phyloP scores from a whole-genome alignment of 164 flowering plant genomes.

The Stephania cephalantha region DNA sequence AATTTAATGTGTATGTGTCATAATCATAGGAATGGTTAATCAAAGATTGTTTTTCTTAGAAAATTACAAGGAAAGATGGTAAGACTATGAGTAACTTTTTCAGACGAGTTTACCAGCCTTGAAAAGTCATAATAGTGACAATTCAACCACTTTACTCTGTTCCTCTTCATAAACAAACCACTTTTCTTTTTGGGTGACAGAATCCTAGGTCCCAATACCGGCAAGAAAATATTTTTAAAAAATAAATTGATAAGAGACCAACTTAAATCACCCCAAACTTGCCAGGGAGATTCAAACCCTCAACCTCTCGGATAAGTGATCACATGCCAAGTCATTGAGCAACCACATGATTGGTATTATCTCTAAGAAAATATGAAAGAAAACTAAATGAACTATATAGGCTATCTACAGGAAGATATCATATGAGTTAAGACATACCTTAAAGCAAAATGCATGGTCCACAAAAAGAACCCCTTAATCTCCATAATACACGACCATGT shows the following conservation, averaged over 20 bases:
- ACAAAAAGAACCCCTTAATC: conserved; percentile 31
- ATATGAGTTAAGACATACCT: conserved; percentile 30
- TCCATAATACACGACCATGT: conserved; percentile 60
- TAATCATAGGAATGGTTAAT: background rate
- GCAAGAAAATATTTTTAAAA: background rate
- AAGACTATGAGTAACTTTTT: background rate
- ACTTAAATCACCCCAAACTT: too few relatives aligned
- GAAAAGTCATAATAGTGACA: background rate
- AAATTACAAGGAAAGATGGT: background rate
- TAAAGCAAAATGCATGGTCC: conserved; percentile 42
- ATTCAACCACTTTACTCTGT: conserved; percentile 6
- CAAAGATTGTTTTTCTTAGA: background rate
- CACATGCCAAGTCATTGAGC: background rate
- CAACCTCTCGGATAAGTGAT: too few relatives aligned
- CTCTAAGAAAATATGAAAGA: too few relatives aligned
- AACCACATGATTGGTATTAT: conserved; percentile 12
- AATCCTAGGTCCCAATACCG: conserved; percentile 11
- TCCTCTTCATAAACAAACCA: conserved; percentile 9
- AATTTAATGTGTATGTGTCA: background rate
- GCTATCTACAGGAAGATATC: too few relatives aligned
- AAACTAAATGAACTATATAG: too few relatives aligned
- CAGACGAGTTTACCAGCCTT: background rate
- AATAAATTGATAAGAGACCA: background rate
- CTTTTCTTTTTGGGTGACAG: conserved; percentile 11
- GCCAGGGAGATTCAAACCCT: too few relatives aligned